Conservation (phyloP, 2,329 filamentous ascomycete species). For the Penicillium sp. region DNA sequence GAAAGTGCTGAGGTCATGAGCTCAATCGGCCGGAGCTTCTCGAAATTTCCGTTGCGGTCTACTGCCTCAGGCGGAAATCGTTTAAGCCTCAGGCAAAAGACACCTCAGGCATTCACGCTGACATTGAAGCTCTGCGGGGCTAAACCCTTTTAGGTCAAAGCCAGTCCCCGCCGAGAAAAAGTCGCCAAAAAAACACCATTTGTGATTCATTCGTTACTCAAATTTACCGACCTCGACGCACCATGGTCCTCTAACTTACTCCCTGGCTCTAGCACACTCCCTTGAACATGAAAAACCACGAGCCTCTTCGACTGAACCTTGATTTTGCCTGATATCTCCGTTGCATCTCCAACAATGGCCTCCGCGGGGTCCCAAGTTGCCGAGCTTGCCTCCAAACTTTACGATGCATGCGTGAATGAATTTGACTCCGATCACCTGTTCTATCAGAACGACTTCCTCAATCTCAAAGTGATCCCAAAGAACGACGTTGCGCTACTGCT, state of each 20-base stretch:
- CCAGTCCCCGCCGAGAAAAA: conserved; percentile 30
- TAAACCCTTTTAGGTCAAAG: conserved; percentile 20
- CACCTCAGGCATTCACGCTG: conserved; percentile 11
- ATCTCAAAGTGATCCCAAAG: conserved; percentile 45
- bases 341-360: conserved; percentile 32
- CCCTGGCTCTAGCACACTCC: conserved; percentile 18
- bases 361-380: conserved; percentile 36
- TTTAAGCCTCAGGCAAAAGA: not conserved
- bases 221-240: conserved; percentile 6
- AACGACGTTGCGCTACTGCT: conserved; percentile 45
- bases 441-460: conserved; percentile 48
- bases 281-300: conserved; percentile 36
- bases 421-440: conserved; percentile 46
- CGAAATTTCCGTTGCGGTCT: conserved; percentile 44
- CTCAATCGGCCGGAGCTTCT: conserved; percentile 39
- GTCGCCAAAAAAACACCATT: conserved; percentile 30
- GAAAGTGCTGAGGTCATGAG: conserved; percentile 20
- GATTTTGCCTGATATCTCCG: conserved; percentile 23
- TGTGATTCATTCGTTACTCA: conserved; percentile 21
- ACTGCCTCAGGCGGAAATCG: conserved; percentile 26
- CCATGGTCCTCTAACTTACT: conserved; percentile 22
- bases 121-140: conserved; percentile 9
- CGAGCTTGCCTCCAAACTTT: conserved; percentile 47
- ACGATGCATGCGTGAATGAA: conserved; percentile 45
- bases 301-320: conserved; percentile 32